Percentiles rank a stretch among this genome's conserved stretches.
These are phyloP conservation scores for Lichtheimia corymbifera DNA, from an alignment of 371 early-diverging fungal species.

Conservation along the genomic window DNA sequence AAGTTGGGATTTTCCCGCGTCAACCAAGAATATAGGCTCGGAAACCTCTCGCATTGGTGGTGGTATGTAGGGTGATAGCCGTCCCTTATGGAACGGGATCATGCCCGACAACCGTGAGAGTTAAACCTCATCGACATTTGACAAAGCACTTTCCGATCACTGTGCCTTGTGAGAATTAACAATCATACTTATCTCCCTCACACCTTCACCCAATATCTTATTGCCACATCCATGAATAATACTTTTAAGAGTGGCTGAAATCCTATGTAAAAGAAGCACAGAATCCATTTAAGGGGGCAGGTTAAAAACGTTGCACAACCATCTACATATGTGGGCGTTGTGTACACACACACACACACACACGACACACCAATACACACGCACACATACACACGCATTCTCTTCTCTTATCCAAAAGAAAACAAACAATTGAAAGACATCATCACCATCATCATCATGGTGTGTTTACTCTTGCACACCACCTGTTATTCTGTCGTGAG, in stretches of 20 bases:
- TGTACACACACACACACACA: neutral
- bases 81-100: neutral
- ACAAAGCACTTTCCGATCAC: neutral
- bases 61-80: too few species aligned
- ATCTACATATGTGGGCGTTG: neutral
- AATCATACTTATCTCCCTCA: neutral
- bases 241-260: too few species aligned
- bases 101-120: constrained; percentile 4
- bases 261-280: too few species aligned
- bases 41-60: too few species aligned
- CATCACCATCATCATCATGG: neutral
- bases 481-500: neutral
- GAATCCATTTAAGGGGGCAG: neutral
- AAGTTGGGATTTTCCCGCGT: constrained; percentile 2
- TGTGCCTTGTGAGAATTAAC: neutral
- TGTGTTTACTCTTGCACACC: neutral
- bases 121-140: neutral
- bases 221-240: neutral
- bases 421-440: neutral
- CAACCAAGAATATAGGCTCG: neutral
- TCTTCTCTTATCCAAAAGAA: neutral
- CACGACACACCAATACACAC: neutral
- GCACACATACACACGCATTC: neutral
- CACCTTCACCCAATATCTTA: neutral
- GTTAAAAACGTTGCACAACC: neutral